Conservation (phyloP, 2,329 filamentous ascomycete genomes). For the Cryphonectria naterciae region DNA sequence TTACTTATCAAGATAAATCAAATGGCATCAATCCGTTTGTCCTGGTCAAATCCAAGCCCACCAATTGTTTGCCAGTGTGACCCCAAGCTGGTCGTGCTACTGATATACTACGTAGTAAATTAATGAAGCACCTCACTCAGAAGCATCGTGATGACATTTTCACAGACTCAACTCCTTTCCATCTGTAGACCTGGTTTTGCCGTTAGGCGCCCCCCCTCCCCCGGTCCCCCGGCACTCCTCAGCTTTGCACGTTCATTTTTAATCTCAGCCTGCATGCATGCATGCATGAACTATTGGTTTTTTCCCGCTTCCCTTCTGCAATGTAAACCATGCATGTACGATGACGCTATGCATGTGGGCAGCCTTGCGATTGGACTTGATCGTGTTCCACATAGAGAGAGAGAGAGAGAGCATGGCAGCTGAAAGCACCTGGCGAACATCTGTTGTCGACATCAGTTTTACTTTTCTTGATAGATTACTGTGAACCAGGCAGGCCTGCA, state of each 20-base stretch:
- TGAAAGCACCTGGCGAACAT: background rate
- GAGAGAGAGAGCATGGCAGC: background rate
- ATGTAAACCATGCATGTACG: background rate
- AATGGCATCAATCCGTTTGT: background rate
- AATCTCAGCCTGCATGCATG: background rate
- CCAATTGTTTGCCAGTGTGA: background rate
- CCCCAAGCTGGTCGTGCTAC: background rate
- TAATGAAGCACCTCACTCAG: background rate
- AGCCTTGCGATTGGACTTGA: background rate
- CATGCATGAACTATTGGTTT: slow-evolving; percentile 1
- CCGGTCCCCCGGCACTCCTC: background rate
- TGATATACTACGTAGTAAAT: background rate
- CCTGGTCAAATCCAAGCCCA: background rate
- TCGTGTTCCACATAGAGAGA: background rate
- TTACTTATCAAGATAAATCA: background rate
- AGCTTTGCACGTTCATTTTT: background rate
- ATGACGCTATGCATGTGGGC: background rate
- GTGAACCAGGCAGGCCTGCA: background rate
- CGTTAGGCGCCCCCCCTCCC: too few species aligned
- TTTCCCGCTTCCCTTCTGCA: background rate
- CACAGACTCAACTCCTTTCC: background rate
- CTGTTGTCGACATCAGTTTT: background rate
- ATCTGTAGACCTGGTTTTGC: background rate
- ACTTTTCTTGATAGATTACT: background rate
- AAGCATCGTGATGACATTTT: background rate